Base-by-base conservation (phyloP, 2,329 filamentous ascomycete genomes). In the Coleophoma cylindrospora region DNA sequence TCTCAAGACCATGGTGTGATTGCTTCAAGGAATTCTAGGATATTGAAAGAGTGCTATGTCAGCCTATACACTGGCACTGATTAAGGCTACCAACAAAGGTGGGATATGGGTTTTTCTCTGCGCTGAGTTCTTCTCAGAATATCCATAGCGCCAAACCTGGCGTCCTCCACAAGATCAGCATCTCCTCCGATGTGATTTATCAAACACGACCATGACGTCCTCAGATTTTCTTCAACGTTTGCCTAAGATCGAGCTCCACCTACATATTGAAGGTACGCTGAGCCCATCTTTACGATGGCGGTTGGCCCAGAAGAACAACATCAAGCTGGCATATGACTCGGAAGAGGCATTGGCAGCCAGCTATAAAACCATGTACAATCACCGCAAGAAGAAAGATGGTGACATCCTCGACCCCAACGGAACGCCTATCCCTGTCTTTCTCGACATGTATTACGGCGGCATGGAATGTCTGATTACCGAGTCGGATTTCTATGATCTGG, bases 211-310 rank as follows among this genome's bases (percentile, higher is more conserved):
- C 5, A 38, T 38, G 36, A 17, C 36, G 12, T 38, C 36, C 36
- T 38, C 36, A 2, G 36, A 38, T 38, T 38, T 38, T 7, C 36
- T 38, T n/a, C 36, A 38, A 38, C 6, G 36, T 8, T 75, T 91
- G 27, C 87, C 87, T 54, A 91, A 91, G 72, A 86, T 84, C 68
- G 87, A 91, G 67, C 86, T 91, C 62, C 87, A 91, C 68, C 78
- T 91, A 50, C 87, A 91, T 64, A 74, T 91, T 17, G 87, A 91
- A 68, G 87, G 87, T 50, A 84, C 84, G 9, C 74, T 91, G 36
- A 81, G 81, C 34, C 85, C 87, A 1, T 70, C 75, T 48, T 72
- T 89, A 33, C 79, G 89, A 55, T 91, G 90, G 71, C 62, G 72
- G 27, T 79, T 91, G 7, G 83, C 86, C 6, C 64, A 71, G 34